phyloP scores from a whole-genome alignment of 768 basidiomycete genomes.

The Mrakia gelida region DNA sequence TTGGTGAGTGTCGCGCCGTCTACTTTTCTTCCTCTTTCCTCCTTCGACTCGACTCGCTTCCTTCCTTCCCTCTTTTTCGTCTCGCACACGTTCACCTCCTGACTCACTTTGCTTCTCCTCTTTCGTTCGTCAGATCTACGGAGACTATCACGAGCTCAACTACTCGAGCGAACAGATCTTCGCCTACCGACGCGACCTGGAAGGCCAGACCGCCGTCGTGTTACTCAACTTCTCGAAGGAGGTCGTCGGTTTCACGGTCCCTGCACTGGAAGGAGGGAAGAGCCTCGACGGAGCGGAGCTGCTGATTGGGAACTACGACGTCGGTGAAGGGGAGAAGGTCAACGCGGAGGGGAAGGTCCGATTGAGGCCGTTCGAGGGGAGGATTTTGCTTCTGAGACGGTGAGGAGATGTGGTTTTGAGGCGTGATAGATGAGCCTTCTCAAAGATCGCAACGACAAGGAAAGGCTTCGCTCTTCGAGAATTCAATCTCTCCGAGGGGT shows the following conservation, averaged over 20 bases:
- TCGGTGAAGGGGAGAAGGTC: background rate
- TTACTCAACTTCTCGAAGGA: slow-evolving; percentile 47
- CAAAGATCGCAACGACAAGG: no score
- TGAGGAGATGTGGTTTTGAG: no score
- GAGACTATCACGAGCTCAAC: slow-evolving; percentile 56
- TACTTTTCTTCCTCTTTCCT: no score
- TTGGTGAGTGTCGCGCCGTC: no score
- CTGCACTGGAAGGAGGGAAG: background rate
- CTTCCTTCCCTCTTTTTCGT: background rate
- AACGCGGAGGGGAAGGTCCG: background rate
- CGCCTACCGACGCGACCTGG: slow-evolving; percentile 53
- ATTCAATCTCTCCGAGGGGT: no score
- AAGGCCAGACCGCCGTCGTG: slow-evolving; percentile 39
- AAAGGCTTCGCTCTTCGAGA: no score
- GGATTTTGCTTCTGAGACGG: background rate
- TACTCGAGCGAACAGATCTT: slow-evolving; percentile 54
- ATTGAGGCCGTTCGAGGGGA: slow-evolving; percentile 5
- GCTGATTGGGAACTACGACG: background rate
- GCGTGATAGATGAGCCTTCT: no score
- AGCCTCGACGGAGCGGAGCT: background rate
- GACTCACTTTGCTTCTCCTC: background rate
- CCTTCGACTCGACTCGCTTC: background rate
- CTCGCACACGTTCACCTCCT: background rate
- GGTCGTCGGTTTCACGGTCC: background rate
- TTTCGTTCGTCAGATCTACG: slow-evolving; percentile 48